phyloP scores from a whole-genome alignment of 768 basidiomycete species.

The Piloderma croceum region DNA sequence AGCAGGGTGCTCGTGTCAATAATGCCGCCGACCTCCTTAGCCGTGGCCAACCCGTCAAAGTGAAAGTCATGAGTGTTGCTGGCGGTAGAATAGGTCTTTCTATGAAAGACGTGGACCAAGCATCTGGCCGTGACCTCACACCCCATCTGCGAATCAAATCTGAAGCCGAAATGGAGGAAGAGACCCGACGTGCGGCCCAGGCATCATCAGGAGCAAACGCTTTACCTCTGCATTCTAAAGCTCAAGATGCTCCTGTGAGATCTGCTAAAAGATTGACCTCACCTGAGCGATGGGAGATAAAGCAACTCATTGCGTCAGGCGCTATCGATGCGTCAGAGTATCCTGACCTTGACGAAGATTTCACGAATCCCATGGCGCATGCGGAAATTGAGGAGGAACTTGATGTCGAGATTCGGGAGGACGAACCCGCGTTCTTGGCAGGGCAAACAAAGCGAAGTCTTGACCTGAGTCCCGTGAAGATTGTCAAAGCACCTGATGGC shows the following conservation, averaged over 20 bases:
- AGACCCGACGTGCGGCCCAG: constrained; percentile 54
- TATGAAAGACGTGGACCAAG: constrained; percentile 97
- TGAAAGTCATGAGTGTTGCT: constrained; percentile 94
- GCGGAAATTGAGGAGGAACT: constrained; percentile 94
- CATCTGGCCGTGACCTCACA: constrained; percentile 82
- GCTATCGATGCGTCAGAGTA: constrained; percentile 90
- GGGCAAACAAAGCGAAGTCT: constrained; percentile 96
- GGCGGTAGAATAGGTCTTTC: constrained; percentile 79
- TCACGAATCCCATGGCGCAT: constrained; percentile 66
- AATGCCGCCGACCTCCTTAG: constrained; percentile 82
- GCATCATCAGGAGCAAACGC: constrained; percentile 82
- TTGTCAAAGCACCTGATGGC: constrained; percentile 98
- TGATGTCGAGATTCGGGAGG: constrained; percentile 95
- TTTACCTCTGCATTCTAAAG: constrained; percentile 63
- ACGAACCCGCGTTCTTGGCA: constrained; percentile 91
- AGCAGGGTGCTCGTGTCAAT: constrained; percentile 77
- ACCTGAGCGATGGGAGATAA: constrained; percentile 99
- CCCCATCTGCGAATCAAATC: constrained; percentile 94
- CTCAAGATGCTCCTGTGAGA: constrained; percentile 36
- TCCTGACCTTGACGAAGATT: constrained; percentile 86
- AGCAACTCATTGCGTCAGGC: constrained; percentile 95
- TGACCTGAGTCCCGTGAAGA: constrained; percentile 94
- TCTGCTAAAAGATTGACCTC: constrained; percentile 89
- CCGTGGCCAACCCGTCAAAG: constrained; percentile 81
- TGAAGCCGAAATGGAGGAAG: constrained; percentile 89